phyloP scores from a whole-genome alignment of 2,329 filamentous ascomycete species.

The Amauroascus niger region DNA sequence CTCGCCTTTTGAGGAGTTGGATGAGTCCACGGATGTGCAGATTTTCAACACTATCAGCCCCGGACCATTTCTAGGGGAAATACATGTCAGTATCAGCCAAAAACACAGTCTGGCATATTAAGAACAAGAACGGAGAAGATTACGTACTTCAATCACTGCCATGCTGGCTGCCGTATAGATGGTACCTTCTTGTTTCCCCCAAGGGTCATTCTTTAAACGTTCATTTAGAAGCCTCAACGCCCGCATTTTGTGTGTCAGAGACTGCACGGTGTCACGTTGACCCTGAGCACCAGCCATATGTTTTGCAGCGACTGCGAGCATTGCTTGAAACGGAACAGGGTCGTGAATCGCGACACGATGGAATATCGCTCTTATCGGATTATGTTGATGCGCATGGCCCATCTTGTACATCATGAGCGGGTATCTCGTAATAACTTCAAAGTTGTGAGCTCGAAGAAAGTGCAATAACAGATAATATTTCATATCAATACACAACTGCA shows the following conservation, averaged over 20 bases:
- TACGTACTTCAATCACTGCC: conserved; percentile 28
- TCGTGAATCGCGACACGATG: conserved; percentile 25
- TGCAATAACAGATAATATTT: too few species aligned
- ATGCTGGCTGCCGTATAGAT: conserved; percentile 28
- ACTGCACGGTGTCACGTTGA: conserved; percentile 25
- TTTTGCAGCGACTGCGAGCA: conserved; percentile 29
- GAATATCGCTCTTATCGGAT: conserved; percentile 27
- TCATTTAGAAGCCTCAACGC: conserved; percentile 26
- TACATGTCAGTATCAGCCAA: conserved; percentile 1
- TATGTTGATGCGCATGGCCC: conserved; percentile 21
- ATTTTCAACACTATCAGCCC: conserved; percentile 25
- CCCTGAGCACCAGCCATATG: conserved; percentile 27
- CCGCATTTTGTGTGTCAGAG: conserved; percentile 29
- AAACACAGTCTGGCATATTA: not conserved
- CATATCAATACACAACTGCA: not conserved
- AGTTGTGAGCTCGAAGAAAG: conserved; percentile 17
- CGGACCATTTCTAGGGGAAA: conserved; percentile 27
- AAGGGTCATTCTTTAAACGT: conserved; percentile 21
- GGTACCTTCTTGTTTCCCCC: conserved; percentile 23
- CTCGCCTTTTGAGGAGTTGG: conserved; percentile 24
- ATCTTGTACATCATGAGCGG: conserved; percentile 32
- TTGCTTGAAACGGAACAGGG: conserved; percentile 26
- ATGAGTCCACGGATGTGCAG: conserved; percentile 26
- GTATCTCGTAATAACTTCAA: conserved; percentile 26
- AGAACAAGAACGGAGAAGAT: not conserved